A percentile compares a stretch with the other conserved stretches of the same genome.
Evolutionary conservation across 192 early-diverging fungal species (phyloP).

Genomic region (Phycomyces blakesleeanus): DNA sequence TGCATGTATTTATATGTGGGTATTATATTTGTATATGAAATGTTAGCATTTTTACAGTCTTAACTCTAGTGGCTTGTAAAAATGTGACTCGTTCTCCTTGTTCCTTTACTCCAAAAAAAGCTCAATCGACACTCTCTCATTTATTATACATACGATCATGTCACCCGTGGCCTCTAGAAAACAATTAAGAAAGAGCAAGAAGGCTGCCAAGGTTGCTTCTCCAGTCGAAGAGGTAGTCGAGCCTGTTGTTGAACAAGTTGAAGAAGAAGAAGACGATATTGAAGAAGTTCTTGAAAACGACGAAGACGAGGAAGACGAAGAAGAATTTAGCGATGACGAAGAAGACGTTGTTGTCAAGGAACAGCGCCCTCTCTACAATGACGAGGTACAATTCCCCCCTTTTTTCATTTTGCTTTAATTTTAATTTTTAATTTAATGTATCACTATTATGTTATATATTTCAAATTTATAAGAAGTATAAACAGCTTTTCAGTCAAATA

Average conservation of each 20-base stretch:
- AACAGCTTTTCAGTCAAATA: too few relatives aligned
- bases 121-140: not conserved
- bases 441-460: too few relatives aligned
- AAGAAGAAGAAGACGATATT: not conserved
- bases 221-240: not conserved
- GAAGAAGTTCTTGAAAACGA: not conserved
- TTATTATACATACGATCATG: not conserved
- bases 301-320: slow-evolving; percentile 9
- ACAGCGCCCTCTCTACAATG: slow-evolving; percentile 6
- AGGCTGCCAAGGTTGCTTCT: not conserved
- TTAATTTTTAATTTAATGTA: too few relatives aligned
- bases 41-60: too few relatives aligned
- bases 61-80: not conserved
- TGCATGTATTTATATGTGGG: too few relatives aligned
- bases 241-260: not conserved
- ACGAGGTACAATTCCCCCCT: slow-evolving; percentile 8
- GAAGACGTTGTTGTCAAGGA: slow-evolving; percentile 19
- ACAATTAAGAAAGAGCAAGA: not conserved
- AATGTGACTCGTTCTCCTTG: not conserved
- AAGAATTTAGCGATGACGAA: slow-evolving; percentile 31
- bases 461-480: too few relatives aligned
- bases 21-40: too few relatives aligned
- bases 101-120: slow-evolving; percentile 2
- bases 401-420: not conserved
- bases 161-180: not conserved